Percentiles rank a stretch among this genome's conserved stretches.
Conservation (phyloP, 164 flowering plant genomes). For the Platanus orientalis region DNA sequence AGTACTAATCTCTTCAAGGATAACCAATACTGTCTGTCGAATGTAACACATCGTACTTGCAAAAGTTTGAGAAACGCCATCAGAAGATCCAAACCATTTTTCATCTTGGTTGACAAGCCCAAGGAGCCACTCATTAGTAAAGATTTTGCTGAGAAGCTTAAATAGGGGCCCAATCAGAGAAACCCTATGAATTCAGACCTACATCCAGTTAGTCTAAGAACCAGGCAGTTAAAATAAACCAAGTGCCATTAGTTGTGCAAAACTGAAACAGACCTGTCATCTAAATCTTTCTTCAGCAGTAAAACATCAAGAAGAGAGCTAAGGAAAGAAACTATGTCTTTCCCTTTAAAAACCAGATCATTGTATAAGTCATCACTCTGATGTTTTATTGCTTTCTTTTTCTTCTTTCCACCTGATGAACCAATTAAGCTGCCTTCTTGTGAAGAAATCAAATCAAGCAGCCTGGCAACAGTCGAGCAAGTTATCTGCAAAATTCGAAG, state of each 20-base stretch:
- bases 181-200: constrained; percentile 31
- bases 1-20: constrained; percentile 62
- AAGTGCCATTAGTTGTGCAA: too few relatives aligned
- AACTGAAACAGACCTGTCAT: constrained; percentile 44
- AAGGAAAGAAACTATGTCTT: constrained; percentile 35
- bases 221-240: too few relatives aligned
- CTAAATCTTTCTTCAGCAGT: constrained; percentile 70
- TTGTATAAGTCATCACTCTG: constrained; percentile 9
- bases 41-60: constrained; percentile 31
- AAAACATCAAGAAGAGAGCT: constrained; percentile 81
- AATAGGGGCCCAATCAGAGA: constrained; percentile 61
- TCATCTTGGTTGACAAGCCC: constrained; percentile 22
- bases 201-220: background rate
- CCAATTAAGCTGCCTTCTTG: constrained; percentile 14
- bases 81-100: constrained; percentile 23
- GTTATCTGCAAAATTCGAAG: constrained; percentile 43
- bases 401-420: constrained; percentile 36
- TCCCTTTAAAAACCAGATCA: constrained; percentile 25
- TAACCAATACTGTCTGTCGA: constrained; percentile 54
- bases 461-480: constrained; percentile 32
- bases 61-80: constrained; percentile 27
- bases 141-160: constrained; percentile 46
- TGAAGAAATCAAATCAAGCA: constrained; percentile 38
- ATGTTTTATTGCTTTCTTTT: constrained; percentile 31
- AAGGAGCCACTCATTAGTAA: constrained; percentile 39